Evolutionary conservation across 2,329 filamentous ascomycete species (phyloP).

Genomic region (Hypoxylon sp.): DNA sequence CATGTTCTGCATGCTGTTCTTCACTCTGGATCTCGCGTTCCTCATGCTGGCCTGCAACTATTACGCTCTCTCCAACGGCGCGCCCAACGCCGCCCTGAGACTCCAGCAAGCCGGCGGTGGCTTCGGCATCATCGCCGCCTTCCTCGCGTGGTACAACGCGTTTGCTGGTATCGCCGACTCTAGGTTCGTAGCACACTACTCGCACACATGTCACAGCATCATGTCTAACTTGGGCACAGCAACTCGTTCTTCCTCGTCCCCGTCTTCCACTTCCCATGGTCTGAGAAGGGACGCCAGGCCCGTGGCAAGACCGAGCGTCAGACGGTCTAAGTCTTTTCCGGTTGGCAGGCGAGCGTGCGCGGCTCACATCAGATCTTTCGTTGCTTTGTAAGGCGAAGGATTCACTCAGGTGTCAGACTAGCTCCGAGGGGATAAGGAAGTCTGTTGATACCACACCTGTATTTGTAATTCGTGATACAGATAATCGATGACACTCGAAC

Average conservation of each 20-base stretch:
- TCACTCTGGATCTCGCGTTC: conserved; percentile 79
- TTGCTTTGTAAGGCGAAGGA: conserved; percentile 2
- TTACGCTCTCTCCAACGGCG: conserved; percentile 61
- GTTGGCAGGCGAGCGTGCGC: neutral
- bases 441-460: too few species aligned
- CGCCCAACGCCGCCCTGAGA: conserved; percentile 52
- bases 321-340: conserved; percentile 38
- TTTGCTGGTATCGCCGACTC: conserved; percentile 81
- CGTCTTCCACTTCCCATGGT: conserved; percentile 95
- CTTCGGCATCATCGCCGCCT: conserved; percentile 82
- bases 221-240: conserved; percentile 59
- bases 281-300: conserved; percentile 72
- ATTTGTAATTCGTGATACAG: conserved; percentile 23
- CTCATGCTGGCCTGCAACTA: conserved; percentile 74
- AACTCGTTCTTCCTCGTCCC: conserved; percentile 90
- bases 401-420: neutral
- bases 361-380: neutral
- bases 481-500: too few species aligned
- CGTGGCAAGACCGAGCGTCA: conserved; percentile 61
- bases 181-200: conserved; percentile 55
- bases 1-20: conserved; percentile 80
- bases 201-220: neutral
- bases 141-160: conserved; percentile 88
- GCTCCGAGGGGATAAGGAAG: too few species aligned
- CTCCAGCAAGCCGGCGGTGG: conserved; percentile 76